A percentile compares a stretch with the other conserved stretches of the same genome.
phyloP scores from a whole-genome alignment of 805 yeast species.

The Metschnikowia corniflorae region DNA sequence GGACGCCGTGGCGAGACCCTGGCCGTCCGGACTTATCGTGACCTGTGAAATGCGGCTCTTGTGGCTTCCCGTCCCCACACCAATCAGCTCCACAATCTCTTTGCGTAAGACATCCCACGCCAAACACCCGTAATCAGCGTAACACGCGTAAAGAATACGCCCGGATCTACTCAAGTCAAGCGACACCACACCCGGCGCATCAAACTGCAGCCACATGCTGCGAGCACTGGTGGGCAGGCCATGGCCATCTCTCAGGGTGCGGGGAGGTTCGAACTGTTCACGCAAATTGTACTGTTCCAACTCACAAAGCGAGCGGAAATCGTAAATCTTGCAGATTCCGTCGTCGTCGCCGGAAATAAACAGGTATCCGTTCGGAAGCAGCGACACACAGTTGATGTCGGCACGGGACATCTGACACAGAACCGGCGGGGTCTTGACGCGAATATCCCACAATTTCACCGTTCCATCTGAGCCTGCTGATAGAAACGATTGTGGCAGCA shows the following conservation, averaged over 20 bases:
- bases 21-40: conserved; percentile 66
- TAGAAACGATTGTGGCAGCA: conserved; percentile 35
- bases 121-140: conserved; percentile 69
- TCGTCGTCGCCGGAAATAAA: conserved; percentile 79
- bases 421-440: conserved; percentile 42
- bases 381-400: conserved; percentile 60
- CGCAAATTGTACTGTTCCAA: conserved; percentile 46
- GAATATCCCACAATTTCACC: conserved; percentile 61
- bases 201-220: conserved; percentile 33
- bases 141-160: conserved; percentile 67
- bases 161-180: conserved; percentile 74
- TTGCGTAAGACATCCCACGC: conserved; percentile 75
- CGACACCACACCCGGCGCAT: conserved; percentile 67
- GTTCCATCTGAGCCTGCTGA: conserved; percentile 70
- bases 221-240: conserved; percentile 9
- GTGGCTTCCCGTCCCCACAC: conserved; percentile 48
- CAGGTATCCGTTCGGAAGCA: conserved; percentile 68
- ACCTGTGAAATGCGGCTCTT: conserved; percentile 59
- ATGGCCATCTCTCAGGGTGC: conserved; percentile 3
- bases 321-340: conserved; percentile 66
- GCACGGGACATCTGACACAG: conserved; percentile 52
- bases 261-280: conserved; percentile 15
- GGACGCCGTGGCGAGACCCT: conserved; percentile 72
- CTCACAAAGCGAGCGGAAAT: conserved; percentile 72
- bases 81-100: conserved; percentile 60